These are phyloP conservation scores for Lyophyllum decastes DNA, from an alignment of 768 basidiomycete species.

Conservation along the genomic window DNA sequence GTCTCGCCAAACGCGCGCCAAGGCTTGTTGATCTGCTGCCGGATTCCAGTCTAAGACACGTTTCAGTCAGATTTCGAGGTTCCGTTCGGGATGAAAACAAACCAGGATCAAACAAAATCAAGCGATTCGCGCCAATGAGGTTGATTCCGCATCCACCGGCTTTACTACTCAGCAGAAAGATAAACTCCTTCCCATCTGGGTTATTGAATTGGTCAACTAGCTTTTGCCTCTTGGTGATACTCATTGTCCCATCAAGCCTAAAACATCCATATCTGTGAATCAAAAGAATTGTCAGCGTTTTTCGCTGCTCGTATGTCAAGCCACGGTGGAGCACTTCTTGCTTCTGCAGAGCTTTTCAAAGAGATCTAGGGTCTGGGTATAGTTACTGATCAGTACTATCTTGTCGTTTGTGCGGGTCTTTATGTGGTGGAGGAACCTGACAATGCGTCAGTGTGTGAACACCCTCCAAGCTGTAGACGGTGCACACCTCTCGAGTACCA, in stretches of 20 bases:
- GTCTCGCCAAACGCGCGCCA: slow-evolving; percentile 99
- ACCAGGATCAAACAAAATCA: slow-evolving; percentile 97
- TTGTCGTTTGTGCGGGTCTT: slow-evolving; percentile 85
- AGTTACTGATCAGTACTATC: slow-evolving; percentile 96
- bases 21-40: slow-evolving; percentile 96
- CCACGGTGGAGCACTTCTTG: slow-evolving; percentile 64
- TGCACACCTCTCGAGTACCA: slow-evolving; percentile 84
- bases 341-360: slow-evolving; percentile 87
- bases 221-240: slow-evolving; percentile 89
- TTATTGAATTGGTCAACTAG: slow-evolving; percentile 96
- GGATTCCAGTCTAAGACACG: slow-evolving; percentile 86
- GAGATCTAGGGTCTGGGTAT: slow-evolving; percentile 91
- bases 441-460: background rate
- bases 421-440: slow-evolving; percentile 84
- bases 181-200: slow-evolving; percentile 89
- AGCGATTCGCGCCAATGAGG: slow-evolving; percentile 91
- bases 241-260: slow-evolving; percentile 94
- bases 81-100: slow-evolving; percentile 17
- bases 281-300: background rate
- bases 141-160: slow-evolving; percentile 98
- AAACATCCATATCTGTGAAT: slow-evolving; percentile 79
- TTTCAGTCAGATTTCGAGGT: background rate
- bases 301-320: background rate
- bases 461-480: background rate
- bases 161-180: slow-evolving; percentile 93